Evolutionary conservation across 140 eudicot species (phyloP).

Genomic region (Stevia rebaudiana): DNA sequence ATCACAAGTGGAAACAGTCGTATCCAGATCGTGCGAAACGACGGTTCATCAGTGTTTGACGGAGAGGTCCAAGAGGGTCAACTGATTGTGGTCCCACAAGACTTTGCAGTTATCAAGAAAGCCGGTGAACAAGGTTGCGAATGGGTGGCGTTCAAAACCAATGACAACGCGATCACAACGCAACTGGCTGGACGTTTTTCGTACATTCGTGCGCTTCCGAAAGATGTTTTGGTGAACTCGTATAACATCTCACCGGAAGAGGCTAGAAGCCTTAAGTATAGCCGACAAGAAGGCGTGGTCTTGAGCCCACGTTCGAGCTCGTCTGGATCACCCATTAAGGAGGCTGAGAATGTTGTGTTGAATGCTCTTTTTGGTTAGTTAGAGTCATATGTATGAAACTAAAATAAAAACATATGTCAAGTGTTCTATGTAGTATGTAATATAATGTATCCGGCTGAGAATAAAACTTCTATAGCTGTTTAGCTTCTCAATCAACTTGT

Average conservation of each 20-base stretch:
- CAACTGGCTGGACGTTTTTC: conserved; percentile 40
- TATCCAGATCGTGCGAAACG: conserved; percentile 39
- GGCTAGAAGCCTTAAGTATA: conserved; percentile 36
- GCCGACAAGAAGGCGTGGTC: conserved; percentile 35
- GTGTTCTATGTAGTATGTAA: not conserved
- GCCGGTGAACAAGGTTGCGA: conserved; percentile 49
- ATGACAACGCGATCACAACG: conserved; percentile 31
- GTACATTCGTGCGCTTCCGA: conserved; percentile 33
- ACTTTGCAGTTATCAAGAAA: conserved; percentile 44
- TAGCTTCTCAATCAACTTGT: no score
- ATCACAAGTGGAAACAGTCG: conserved; percentile 41
- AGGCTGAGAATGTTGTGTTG: conserved; percentile 3
- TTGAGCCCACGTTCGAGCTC: conserved; percentile 31
- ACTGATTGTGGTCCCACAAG: conserved; percentile 48
- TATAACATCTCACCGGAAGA: conserved; percentile 39
- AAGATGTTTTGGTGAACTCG: conserved; percentile 37
- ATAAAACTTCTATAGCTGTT: no score
- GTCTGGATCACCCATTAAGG: not conserved
- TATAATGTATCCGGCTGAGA: no score
- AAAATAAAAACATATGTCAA: conserved; percentile 10
- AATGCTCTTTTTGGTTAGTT: conserved; percentile 28
- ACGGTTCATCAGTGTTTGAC: conserved; percentile 40
- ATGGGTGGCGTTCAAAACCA: conserved; percentile 49
- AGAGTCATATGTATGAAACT: not conserved
- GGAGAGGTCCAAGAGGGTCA: conserved; percentile 45